phyloP scores from a whole-genome alignment of 805 yeast species.

The Tetrapisispora phaffii region DNA sequence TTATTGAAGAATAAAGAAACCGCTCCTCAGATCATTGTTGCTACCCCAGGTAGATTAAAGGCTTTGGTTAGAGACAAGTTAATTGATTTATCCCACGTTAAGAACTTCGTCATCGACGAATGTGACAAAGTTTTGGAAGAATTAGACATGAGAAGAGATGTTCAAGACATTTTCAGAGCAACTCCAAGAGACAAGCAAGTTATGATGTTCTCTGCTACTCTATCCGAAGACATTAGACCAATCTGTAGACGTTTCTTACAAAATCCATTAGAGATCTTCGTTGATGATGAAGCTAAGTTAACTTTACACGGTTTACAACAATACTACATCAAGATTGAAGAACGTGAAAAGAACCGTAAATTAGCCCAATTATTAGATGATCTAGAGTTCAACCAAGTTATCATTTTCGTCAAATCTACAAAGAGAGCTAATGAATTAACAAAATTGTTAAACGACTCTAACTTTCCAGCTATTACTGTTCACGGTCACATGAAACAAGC shows the following conservation, averaged over 20 bases:
- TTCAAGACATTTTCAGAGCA: constrained; percentile 93
- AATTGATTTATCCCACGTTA: constrained; percentile 76
- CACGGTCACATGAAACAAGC: constrained; percentile 94
- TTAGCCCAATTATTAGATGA: constrained; percentile 87
- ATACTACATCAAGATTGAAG: constrained; percentile 81
- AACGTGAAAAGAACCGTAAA: constrained; percentile 86
- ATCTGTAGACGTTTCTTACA: constrained; percentile 97
- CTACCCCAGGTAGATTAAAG: constrained; percentile 95
- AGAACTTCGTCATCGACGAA: constrained; percentile 93
- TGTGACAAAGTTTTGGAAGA: constrained; percentile 96
- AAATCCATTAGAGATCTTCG: constrained; percentile 93
- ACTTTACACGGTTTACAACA: constrained; percentile 98
- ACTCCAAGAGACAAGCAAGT: constrained; percentile 98
- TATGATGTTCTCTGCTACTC: constrained; percentile 97
- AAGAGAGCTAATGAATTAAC: constrained; percentile 87
- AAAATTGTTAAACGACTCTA: constrained; percentile 77
- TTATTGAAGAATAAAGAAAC: constrained; percentile 84
- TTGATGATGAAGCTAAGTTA: constrained; percentile 94
- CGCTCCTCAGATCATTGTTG: constrained; percentile 93
- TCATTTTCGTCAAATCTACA: constrained; percentile 87
- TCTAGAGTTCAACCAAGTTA: constrained; percentile 95
- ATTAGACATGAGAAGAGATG: constrained; percentile 93
- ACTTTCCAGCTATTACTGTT: constrained; percentile 95
- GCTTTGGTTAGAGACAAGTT: constrained; percentile 89
- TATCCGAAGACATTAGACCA: constrained; percentile 89